These are phyloP conservation scores for Fusarium brevicatenulatum DNA, from an alignment of 2,329 filamentous ascomycete genomes.

Conservation along the genomic window DNA sequence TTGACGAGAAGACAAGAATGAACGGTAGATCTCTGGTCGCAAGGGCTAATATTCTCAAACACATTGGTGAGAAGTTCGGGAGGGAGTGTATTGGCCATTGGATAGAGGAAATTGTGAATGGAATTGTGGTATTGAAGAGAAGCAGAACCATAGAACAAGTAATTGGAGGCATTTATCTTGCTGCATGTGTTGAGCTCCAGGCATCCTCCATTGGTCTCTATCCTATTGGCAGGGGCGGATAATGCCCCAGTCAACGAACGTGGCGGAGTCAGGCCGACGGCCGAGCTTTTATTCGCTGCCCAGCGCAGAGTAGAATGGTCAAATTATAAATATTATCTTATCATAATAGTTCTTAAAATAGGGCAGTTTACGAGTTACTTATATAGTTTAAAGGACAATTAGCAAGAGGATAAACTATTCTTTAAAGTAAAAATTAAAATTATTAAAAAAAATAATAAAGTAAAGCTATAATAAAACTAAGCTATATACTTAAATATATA, in stretches of 20 bases:
- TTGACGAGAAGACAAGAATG: neutral
- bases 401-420: no score
- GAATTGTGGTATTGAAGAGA: accelerated
- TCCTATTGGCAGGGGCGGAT: neutral
- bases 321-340: no score
- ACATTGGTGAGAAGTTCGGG: neutral
- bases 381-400: no score
- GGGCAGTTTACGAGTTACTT: no score
- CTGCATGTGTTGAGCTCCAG: neutral
- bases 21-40: neutral
- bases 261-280: neutral
- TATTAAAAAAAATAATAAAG: no score
- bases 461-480: no score
- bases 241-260: neutral
- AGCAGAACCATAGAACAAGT: accelerated
- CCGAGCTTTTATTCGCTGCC: no score
- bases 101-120: accelerated
- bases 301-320: no score
- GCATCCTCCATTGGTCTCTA: neutral
- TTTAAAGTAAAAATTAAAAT: no score
- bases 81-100: neutral
- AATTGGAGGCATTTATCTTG: neutral
- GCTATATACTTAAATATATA: no score
- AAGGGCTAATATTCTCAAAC: neutral
- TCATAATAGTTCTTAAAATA: no score